Evolutionary conservation across 2,329 filamentous ascomycete genomes (phyloP).

Genomic region (Paraphoma sp.): DNA sequence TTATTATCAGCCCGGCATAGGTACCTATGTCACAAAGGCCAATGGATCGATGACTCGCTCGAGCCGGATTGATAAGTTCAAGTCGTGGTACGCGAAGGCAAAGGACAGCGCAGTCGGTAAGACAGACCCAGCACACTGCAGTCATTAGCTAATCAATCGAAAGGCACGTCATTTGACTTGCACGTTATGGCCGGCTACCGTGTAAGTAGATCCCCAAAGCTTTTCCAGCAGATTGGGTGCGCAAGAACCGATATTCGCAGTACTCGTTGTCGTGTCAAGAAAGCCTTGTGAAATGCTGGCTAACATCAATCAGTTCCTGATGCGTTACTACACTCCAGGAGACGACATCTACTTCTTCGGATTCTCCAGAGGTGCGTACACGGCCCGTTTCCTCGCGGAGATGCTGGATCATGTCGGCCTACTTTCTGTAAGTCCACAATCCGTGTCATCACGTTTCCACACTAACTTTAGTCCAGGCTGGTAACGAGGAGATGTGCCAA

Average conservation of each 20-base stretch:
- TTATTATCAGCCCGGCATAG: constrained; percentile 63
- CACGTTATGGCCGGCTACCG: constrained; percentile 85
- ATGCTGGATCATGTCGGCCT: constrained; percentile 86
- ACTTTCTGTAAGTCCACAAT: constrained; percentile 57
- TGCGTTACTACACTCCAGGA: constrained; percentile 56
- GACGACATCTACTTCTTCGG: constrained; percentile 59
- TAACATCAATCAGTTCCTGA: constrained; percentile 47
- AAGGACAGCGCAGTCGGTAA: constrained; percentile 74
- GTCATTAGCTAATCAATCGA: constrained; percentile 2
- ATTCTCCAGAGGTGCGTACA: constrained; percentile 59
- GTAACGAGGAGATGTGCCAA: constrained; percentile 83
- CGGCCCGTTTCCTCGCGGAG: constrained; percentile 67
- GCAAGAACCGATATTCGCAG: not conserved
- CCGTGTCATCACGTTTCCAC: not conserved
- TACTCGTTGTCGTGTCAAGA: not conserved
- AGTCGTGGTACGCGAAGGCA: constrained; percentile 73
- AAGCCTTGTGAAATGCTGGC: not conserved
- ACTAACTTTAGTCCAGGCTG: constrained; percentile 54
- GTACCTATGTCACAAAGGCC: constrained; percentile 68
- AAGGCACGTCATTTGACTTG: constrained; percentile 77
- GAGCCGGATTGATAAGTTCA: constrained; percentile 62
- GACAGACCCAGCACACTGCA: not conserved
- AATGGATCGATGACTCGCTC: constrained; percentile 63
- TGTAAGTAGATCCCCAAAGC: constrained; percentile 57
- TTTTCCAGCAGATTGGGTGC: not conserved